Conservation (phyloP, 2,329 filamentous ascomycete genomes). For the Pyricularia pennisetigena region DNA sequence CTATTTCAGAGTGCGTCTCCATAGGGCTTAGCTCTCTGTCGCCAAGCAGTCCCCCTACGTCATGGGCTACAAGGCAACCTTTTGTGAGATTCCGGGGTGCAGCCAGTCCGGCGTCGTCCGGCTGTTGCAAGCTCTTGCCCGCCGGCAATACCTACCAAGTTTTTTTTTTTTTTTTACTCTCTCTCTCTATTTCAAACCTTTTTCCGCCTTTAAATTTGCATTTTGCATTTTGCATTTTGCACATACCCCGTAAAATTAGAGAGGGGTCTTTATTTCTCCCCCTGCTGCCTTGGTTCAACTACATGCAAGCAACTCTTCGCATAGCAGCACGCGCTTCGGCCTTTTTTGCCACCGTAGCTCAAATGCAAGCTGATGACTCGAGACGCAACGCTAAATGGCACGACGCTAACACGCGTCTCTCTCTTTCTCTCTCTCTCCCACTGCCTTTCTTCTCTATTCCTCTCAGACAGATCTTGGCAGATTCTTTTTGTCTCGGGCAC, state of each 20-base stretch:
- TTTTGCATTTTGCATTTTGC: not conserved
- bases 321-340: not conserved
- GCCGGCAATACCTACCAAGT: not conserved
- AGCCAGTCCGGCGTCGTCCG: not conserved
- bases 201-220: too few species aligned
- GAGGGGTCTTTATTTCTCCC: too few species aligned
- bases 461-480: not conserved
- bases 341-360: not conserved
- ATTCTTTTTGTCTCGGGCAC: not conserved
- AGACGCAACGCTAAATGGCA: not conserved
- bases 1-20: not conserved
- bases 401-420: too few species aligned
- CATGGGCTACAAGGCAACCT: not conserved
- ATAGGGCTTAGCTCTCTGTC: not conserved
- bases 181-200: too few species aligned
- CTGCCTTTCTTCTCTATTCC: too few species aligned
- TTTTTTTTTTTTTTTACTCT: too few species aligned
- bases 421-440: too few species aligned
- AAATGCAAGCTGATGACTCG: not conserved
- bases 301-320: not conserved
- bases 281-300: not conserved
- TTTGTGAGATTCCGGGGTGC: not conserved
- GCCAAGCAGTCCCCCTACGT: not conserved
- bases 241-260: too few species aligned
- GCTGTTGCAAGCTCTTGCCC: too few species aligned